A percentile compares a stretch with the other conserved stretches of the same genome.
phyloP scores from a whole-genome alignment of 2,329 filamentous ascomycete genomes.

The Aspergillus caelatus region DNA sequence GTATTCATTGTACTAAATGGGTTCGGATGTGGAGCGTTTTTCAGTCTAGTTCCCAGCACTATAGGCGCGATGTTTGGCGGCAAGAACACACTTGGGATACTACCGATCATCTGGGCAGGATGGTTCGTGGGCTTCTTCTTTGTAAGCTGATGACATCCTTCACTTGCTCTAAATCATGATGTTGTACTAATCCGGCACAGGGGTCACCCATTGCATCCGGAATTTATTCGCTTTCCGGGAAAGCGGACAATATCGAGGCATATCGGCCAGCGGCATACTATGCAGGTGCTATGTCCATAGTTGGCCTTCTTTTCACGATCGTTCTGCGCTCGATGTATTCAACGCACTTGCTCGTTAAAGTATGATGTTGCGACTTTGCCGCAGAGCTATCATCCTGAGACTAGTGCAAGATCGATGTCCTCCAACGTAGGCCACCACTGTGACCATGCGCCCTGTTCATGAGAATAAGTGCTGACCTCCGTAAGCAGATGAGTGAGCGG shows the following conservation, averaged over 20 bases:
- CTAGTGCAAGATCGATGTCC: neutral
- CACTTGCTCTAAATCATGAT: too few relatives aligned
- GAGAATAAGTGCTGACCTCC: neutral
- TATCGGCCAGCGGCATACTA: neutral
- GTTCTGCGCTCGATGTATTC: neutral
- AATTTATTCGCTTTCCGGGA: neutral
- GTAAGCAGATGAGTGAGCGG: neutral
- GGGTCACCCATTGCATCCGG: neutral
- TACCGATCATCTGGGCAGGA: neutral
- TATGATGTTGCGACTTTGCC: neutral
- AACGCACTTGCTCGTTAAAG: neutral
- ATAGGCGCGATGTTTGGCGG: neutral
- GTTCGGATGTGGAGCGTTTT: neutral
- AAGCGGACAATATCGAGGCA: neutral
- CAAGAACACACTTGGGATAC: neutral
- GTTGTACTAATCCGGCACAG: neutral
- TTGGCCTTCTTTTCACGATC: neutral
- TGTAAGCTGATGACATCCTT: neutral
- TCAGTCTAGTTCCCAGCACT: neutral
- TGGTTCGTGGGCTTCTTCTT: neutral
- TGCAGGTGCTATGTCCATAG: neutral
- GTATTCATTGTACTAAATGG: neutral
- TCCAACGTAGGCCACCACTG: conserved; percentile 7
- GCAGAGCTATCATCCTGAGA: neutral
- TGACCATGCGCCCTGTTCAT: conserved; percentile 4